These are phyloP conservation scores for Panus rudis DNA, from an alignment of 768 basidiomycete genomes.

Conservation along the genomic window DNA sequence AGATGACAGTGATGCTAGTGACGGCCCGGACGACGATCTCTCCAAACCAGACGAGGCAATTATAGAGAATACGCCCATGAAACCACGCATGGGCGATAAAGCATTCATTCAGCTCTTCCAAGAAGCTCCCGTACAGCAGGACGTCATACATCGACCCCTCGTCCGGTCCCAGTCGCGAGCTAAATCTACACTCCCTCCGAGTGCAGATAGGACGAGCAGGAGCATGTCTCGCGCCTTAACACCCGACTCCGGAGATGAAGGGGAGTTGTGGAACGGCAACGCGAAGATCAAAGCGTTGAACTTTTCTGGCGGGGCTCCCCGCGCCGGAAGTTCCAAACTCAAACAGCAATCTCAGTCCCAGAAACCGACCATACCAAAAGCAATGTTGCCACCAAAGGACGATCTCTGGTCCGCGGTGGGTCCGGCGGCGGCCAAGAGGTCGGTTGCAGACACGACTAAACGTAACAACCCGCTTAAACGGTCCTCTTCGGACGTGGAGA, in stretches of 20 bases:
- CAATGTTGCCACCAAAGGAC: conserved; percentile 17
- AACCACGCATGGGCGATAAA: conserved; percentile 47
- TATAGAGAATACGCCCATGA: conserved; percentile 67
- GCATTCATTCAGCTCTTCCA: conserved; percentile 67
- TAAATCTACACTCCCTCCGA: conserved; percentile 1
- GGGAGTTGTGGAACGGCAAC: conserved; percentile 14
- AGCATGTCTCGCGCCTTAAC: conserved; percentile 15
- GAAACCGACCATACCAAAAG: conserved; percentile 13
- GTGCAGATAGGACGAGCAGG: conserved; percentile 1
- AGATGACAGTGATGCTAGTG: conserved; percentile 28
- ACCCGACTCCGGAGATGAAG: conserved; percentile 15
- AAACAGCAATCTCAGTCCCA: too few relatives aligned
- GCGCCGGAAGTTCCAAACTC: not conserved
- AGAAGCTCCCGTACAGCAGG: conserved; percentile 21
- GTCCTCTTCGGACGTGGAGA: too few relatives aligned
- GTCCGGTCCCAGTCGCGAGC: not conserved
- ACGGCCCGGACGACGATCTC: conserved; percentile 20
- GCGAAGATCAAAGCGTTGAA: conserved; percentile 17
- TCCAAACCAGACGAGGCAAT: conserved; percentile 34
- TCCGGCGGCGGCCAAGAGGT: conserved; percentile 6
- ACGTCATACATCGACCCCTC: not conserved
- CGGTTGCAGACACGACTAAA: not conserved
- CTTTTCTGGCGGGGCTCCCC: not conserved
- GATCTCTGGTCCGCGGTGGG: conserved; percentile 15
- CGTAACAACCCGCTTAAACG: too few relatives aligned